phyloP scores from a whole-genome alignment of 2,329 filamentous ascomycete species.

The Diaporthe helianthi region DNA sequence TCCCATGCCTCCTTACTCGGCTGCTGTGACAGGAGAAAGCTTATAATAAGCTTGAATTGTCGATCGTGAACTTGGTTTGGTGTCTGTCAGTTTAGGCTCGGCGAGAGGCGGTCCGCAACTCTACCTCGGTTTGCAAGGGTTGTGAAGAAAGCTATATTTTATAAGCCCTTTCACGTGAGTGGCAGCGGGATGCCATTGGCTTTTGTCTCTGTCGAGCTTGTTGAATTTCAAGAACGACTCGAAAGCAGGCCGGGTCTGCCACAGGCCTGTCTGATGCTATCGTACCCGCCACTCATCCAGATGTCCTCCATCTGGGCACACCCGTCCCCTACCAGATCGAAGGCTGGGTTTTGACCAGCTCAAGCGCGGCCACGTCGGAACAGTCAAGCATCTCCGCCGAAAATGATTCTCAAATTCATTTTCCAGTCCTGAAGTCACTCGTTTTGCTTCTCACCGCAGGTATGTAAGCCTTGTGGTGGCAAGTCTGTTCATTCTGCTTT shows the following conservation, averaged over 20 bases:
- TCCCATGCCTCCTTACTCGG: not conserved
- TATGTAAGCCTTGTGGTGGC: not conserved
- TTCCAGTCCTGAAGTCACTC: too few species aligned
- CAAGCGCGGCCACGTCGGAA: not conserved
- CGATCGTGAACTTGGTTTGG: not conserved
- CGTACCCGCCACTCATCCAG: not conserved
- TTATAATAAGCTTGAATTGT: not conserved
- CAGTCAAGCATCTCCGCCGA: too few species aligned
- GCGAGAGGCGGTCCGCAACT: slow-evolving; percentile 7
- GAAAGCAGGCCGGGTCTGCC: not conserved
- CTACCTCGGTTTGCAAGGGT: too few species aligned
- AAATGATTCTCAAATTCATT: accelerated
- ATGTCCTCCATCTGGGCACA: not conserved
- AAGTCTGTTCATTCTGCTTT: not conserved
- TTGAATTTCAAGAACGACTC: not conserved
- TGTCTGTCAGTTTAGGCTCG: not conserved
- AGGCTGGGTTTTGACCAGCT: not conserved
- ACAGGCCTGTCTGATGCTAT: not conserved
- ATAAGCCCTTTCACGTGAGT: not conserved
- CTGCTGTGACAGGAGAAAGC: slow-evolving; percentile 1
- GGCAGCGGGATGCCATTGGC: not conserved
- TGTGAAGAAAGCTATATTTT: not conserved
- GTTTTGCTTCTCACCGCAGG: not conserved
- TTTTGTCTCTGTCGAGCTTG: not conserved
- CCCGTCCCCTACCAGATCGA: not conserved